Base-by-base conservation (phyloP, 73 alveolate species). In the Paramecium biaurelia region DNA sequence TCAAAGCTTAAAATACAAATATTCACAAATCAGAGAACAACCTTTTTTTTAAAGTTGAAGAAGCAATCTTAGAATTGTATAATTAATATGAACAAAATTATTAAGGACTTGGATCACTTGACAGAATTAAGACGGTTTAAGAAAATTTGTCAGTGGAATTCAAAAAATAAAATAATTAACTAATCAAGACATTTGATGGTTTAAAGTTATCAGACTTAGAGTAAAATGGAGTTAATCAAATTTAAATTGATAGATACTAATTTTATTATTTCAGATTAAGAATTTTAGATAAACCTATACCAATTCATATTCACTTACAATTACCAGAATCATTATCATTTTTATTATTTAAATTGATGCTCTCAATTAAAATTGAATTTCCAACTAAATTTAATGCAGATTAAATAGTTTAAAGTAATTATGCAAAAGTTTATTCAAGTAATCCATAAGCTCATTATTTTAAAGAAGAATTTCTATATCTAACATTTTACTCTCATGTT, bases 361-460 rank as follows among this genome's bases (percentile, higher is more conserved):
- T 79, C 0, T 79, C 90, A 4, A 18, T 63, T 7, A 79, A 38
- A 38, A 24, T 42, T 18, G 76, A 79, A 45, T 79, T 79, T 45
- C 90, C 90, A 5, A 79, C 90, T 18, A 79, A 43, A 79, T 79
- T 79, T 21, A 79, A 79, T 45, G 84, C 84, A 5, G 84, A 63
- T 63, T 32, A 63, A 63, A 26, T 32, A 4, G 21, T 63, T 8
- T 63, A 63, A 63, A 63, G 76, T 38, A 79, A 79, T 30, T 79
- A 30, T 45, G 90, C 90, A 26, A 79, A 79, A 79, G 35, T 79
- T 5, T 47, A 79, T 47, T 79, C 90, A 21, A 38, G 56, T 21
- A 23, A 43, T 72, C 56, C 45, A 3, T 11, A 45, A 34, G 84
- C 84, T 0, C 32, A 41, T 79, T 42, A 38, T 21, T 79, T 79